Base-by-base conservation (phyloP, 2,329 filamentous ascomycete species). In the Verticillium isaacii region DNA sequence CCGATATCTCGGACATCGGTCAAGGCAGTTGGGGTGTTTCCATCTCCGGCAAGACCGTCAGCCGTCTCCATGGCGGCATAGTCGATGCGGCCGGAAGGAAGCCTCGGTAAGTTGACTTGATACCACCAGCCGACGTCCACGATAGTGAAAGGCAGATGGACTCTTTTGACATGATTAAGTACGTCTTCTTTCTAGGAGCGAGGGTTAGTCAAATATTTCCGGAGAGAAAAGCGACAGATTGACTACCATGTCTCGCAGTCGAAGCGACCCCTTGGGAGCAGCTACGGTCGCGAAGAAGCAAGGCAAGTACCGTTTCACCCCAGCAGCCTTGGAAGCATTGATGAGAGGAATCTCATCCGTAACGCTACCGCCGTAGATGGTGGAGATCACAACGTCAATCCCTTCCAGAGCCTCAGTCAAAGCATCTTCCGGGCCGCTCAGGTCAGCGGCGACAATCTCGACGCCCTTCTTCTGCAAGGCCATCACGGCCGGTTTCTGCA, bases 81-180 rank as follows among this genome's bases (percentile, higher is more conserved):
- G 66, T 83, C 80, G 17, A 76, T 70, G 12, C 66, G 66, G 1
- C 70, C 71, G 5, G 71, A 74, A 2, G 71, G 69, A 1, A 74
- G 45, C 15, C 55, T 14, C 0, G 70, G 70, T 1, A 68, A 25
- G n/a, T 72, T 71, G 37, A 81, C 64, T 67, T 85, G 82, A 67
- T 83, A 81, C 84, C 84, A 86, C 73, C 75, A 84, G n/a, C 84
- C 84, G 11, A 84, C 78, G 64, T 86, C 84, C 57, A 86, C 78
- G 66, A 83, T 72, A 9, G 84, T 86, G 70, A 80, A 86, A 0
- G 81, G 80, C 0, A 86, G 74, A 37, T 73, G 69, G 1, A 81
- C 67, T 60, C 74, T 71, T 65, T 79, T 77, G 64, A 85, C 74
- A 60, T 81, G 76, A 61, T 81, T 75, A 66, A 81, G 77, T 11